Conservation (phyloP, 139 green algal genomes). For the Prasinococcaceae sp. region DNA sequence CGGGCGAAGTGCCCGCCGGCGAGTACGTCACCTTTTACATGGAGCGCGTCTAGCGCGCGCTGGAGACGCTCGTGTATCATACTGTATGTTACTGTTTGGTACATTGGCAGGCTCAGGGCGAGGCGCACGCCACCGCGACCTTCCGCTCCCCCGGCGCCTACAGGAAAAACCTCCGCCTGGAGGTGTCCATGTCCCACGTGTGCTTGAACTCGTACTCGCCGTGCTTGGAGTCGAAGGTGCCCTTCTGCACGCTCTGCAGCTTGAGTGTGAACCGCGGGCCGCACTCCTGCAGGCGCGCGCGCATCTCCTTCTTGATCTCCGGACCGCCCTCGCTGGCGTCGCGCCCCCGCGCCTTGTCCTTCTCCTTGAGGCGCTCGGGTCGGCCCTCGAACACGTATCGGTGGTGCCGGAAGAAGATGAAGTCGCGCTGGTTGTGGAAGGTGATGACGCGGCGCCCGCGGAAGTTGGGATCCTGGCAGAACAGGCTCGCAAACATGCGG, state of each 20-base stretch:
- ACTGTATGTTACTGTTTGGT: neutral
- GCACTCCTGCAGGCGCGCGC: conserved; percentile 63
- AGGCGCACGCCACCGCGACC: no score
- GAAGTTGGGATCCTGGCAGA: conserved; percentile 82
- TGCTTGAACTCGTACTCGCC: conserved; percentile 92
- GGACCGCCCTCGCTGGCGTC: conserved; percentile 68
- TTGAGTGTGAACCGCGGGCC: conserved; percentile 92
- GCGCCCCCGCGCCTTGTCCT: neutral
- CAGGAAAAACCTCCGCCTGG: conserved; percentile 50
- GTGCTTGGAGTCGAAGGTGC: conserved; percentile 83
- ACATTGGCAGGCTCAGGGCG: no score
- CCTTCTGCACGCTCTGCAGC: conserved; percentile 77
- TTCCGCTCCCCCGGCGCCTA: conserved; percentile 15
- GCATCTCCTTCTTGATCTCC: conserved; percentile 29
- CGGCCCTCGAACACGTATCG: conserved; percentile 8
- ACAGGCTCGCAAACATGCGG: conserved; percentile 63
- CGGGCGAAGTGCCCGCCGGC: neutral
- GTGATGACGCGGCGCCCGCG: conserved; percentile 74
- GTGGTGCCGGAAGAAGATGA: conserved; percentile 82
- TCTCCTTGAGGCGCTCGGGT: neutral
- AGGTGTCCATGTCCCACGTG: conserved; percentile 65
- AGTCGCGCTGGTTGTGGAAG: conserved; percentile 99
- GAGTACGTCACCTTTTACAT: neutral
- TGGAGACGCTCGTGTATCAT: neutral
- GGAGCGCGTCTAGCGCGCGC: neutral